These are phyloP conservation scores for Hortiboletus flavorubellus DNA, from an alignment of 768 basidiomycete species.

Conservation along the genomic window DNA sequence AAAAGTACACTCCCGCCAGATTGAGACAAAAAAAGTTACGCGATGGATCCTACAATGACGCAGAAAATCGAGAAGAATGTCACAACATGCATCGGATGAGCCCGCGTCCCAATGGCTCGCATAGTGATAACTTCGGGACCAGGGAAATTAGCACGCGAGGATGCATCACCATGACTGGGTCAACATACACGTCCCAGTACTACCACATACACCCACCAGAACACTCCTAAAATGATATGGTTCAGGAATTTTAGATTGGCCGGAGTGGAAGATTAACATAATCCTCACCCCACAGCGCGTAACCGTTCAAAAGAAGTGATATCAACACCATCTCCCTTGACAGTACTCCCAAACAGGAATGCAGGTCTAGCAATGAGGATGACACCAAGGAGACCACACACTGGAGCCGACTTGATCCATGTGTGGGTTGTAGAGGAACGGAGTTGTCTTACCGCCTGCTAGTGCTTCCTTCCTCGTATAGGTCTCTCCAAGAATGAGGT, in stretches of 20 bases:
- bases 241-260: not conserved
- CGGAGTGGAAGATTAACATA: not conserved
- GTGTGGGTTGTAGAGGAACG: not conserved
- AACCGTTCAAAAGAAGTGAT: slow-evolving; percentile 40
- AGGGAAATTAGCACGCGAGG: not conserved
- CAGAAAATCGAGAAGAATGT: slow-evolving; percentile 62
- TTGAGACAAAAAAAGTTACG: slow-evolving; percentile 2
- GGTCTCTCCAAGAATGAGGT: slow-evolving; percentile 57
- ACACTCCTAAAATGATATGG: slow-evolving; percentile 42
- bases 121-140: slow-evolving; percentile 42
- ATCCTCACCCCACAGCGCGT: slow-evolving; percentile 52
- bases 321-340: not conserved
- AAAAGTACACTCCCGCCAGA: not conserved
- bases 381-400: slow-evolving; percentile 71
- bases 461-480: slow-evolving; percentile 53
- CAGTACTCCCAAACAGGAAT: slow-evolving; percentile 57
- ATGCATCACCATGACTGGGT: not conserved
- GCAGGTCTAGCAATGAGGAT: slow-evolving; percentile 77
- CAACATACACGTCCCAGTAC: slow-evolving; percentile 65
- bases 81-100: slow-evolving; percentile 71
- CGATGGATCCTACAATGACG: slow-evolving; percentile 27
- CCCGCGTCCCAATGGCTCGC: slow-evolving; percentile 71
- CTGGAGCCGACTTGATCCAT: slow-evolving; percentile 23
- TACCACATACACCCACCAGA: slow-evolving; percentile 61
- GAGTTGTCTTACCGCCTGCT: slow-evolving; percentile 42